Base-by-base conservation (phyloP, 352 stramenopile genomes). In the Phytophthora cactorum region DNA sequence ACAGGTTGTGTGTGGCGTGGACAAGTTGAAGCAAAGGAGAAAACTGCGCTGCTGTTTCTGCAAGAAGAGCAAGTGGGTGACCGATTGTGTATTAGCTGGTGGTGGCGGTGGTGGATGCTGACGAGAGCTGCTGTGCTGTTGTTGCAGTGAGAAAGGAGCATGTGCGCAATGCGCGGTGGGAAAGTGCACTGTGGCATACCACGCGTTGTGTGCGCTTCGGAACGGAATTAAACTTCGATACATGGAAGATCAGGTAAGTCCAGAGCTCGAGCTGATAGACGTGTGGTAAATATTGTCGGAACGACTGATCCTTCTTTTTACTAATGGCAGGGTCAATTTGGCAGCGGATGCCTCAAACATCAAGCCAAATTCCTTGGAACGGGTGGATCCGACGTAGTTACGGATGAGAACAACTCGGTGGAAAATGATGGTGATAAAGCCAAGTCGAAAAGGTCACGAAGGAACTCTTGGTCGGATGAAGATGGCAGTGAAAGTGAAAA, bases 161-260 rank as follows among this genome's bases (percentile, higher is more conserved):
- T 93, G 85, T 67, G 87, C 81, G 25, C 85, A 93, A 43, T 95
- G 87, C 47, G 68, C 69, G 0, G 68, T 86, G 3, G 83, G 82
- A 7, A 93, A 91, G 50, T 95, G 87, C 49, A 77, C 70, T 3
- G 82, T 85, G n/a, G 76, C 85, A 25, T 95, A 93, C 55, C 87
- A 95, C 46, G 78, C 88, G 0, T 57, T 84, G 39, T 95, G 87
- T 53, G 87, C 83, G 14, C 44, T 93, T 5, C 69, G 78, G 9
- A 70, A 89, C 50, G 73, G 78, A 15, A 82, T 93, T 54, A 83
- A 80, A 51, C 78, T 95, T 39, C 72, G 77, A 31, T 90, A 84
- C 56, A 84, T 90, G 55, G 74, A 90, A 43, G 71, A 86, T 1
- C 70, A 81, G 71, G 81, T 89, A 72, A 14, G 6, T 34, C 6